Conservation (phyloP, 805 yeast genomes). For the Yamadazyma paraphyllophila region DNA sequence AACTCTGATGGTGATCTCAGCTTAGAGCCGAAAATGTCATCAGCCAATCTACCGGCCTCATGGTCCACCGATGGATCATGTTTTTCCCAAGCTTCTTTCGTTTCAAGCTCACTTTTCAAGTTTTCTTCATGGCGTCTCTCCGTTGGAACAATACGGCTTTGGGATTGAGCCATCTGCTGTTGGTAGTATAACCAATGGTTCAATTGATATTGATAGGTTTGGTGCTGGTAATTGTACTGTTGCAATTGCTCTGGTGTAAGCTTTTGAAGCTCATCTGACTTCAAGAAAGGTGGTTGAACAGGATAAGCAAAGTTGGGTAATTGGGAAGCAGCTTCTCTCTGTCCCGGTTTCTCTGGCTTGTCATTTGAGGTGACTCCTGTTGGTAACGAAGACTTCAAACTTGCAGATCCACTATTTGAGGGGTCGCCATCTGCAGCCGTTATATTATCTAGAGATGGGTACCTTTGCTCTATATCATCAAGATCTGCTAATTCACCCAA, state of each 20-base stretch:
- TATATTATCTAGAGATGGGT: slow-evolving; percentile 46
- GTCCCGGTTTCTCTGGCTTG: background rate
- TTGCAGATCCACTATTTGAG: background rate
- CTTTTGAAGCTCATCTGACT: slow-evolving; percentile 14
- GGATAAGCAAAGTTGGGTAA: slow-evolving; percentile 11
- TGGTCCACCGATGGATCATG: slow-evolving; percentile 22
- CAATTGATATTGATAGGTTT: slow-evolving; percentile 19
- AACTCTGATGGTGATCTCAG: slow-evolving; percentile 13
- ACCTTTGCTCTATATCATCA: slow-evolving; percentile 50
- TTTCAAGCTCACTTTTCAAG: slow-evolving; percentile 16
- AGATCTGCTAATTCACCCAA: slow-evolving; percentile 38
- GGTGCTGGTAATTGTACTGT: slow-evolving; percentile 21
- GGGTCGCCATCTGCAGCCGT: slow-evolving; percentile 8
- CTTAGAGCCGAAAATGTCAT: slow-evolving; percentile 37
- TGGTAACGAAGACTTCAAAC: slow-evolving; percentile 4
- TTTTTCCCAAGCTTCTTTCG: slow-evolving; percentile 40
- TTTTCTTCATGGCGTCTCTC: background rate
- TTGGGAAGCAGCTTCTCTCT: background rate
- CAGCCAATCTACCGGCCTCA: slow-evolving; percentile 36
- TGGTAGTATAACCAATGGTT: slow-evolving; percentile 16
- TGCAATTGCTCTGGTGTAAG: slow-evolving; percentile 23
- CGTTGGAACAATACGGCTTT: background rate
- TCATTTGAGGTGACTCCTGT: slow-evolving; percentile 1
- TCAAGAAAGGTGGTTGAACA: slow-evolving; percentile 16
- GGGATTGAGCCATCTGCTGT: slow-evolving; percentile 6